Evolutionary conservation across 2,329 filamentous ascomycete genomes (phyloP), one percentile per base, ranked within the genome.

Genomic region (Fusarium praegraminearum): DNA sequence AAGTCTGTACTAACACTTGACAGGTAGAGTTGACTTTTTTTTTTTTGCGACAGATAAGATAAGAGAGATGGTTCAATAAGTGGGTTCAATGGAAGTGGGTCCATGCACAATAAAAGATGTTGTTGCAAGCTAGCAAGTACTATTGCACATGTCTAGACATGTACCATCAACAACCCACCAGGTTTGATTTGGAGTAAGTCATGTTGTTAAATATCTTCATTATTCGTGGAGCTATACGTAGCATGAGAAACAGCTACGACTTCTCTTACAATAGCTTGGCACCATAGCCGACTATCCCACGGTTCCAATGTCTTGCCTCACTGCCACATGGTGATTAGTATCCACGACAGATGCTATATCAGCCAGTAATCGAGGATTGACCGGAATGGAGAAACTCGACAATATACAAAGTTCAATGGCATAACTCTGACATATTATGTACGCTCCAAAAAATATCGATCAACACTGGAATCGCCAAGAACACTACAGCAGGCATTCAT

Each of bases 1-100:
- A 38, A 35, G 30, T 52, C 33, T 16, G 22, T 7, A 41, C 20
- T 24, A 8, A 15, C 26, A 35, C 26, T 24, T 28, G 32, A 24
- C 35, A 33, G 18, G 36, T 33, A 40, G 45, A 57, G 30, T 26
- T 35, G 24, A 30, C 32, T 28, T 68, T 47, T 51, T 66, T 46
- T 55, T 62, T 60, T 47, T 36, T 40, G 50, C n/a, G 50, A 57
- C 52, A 45, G 65, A 69, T 69, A 69, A 69, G 65, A 68, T 67
- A 67, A 68, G 57, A 13, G 15, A 62, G n/a, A 6, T 9, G 18
- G 16, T 5, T 44, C 12, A 30, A 11, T 3, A 40, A 46, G 7
- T 20, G 44, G 28, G 10, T 47, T 12, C 10, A 16, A 7, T 7
- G 16, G 18, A 20, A 20, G n/a, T 32, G 47, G 47, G 32, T 50